Evolutionary conservation across 257 asterid genomes (phyloP).

Genomic region (Plectranthus barbatus): DNA sequence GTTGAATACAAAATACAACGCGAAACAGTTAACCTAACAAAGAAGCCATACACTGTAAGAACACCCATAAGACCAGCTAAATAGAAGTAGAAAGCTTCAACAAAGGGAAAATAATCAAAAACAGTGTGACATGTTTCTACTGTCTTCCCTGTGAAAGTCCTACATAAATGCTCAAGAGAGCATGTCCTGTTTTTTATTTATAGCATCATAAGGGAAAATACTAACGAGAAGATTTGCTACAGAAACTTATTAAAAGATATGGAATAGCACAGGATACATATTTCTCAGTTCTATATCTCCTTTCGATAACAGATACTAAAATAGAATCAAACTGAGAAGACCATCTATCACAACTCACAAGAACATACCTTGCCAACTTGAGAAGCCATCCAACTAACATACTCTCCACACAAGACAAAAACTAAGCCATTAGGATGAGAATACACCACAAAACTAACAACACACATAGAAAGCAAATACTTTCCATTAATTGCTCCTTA

Average conservation of each 20-base stretch:
- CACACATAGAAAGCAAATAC: background rate
- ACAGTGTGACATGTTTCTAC: background rate
- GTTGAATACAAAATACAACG: background rate
- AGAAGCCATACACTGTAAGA: background rate
- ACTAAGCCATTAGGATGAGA: background rate
- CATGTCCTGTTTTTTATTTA: background rate
- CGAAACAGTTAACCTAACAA: slow-evolving; percentile 4
- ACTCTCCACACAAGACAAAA: background rate
- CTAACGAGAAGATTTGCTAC: background rate
- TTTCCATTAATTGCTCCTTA: background rate
- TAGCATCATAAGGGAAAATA: background rate
- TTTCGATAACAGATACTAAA: background rate
- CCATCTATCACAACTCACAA: background rate
- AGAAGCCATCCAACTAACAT: slow-evolving; percentile 10
- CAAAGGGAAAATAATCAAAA: slow-evolving; percentile 1
- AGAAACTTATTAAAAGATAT: background rate
- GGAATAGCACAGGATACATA: background rate
- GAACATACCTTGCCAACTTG: background rate
- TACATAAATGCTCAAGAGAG: background rate
- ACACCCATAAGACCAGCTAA: background rate
- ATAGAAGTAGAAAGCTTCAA: background rate
- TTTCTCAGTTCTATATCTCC: background rate
- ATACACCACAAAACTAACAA: background rate
- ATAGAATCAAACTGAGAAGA: background rate
- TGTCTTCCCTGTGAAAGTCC: slow-evolving; percentile 1